phyloP scores from a whole-genome alignment of 108 stramenopile genomes.

The Cyclotella choctawhatcheeana region DNA sequence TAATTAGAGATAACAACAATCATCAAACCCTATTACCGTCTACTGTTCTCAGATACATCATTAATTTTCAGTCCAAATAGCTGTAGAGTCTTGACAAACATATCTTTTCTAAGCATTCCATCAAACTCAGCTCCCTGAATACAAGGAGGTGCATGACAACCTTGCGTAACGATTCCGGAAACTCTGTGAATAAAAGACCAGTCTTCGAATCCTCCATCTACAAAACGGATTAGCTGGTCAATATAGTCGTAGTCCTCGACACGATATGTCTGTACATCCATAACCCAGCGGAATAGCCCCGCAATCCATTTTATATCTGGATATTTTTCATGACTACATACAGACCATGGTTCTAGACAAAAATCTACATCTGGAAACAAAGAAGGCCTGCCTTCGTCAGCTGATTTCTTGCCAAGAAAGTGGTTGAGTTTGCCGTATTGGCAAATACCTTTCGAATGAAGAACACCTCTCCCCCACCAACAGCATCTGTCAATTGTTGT shows the following conservation, averaged over 20 bases:
- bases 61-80: conserved; percentile 35
- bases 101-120: conserved; percentile 27
- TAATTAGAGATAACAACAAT: no score
- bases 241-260: conserved; percentile 39
- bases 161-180: conserved; percentile 33
- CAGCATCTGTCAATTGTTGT: conserved; percentile 33
- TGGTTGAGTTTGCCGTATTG: conserved; percentile 56
- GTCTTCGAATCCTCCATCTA: conserved; percentile 47
- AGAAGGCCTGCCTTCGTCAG: conserved; percentile 40
- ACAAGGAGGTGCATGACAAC: conserved; percentile 32
- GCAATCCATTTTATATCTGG: conserved; percentile 48
- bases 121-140: conserved; percentile 33
- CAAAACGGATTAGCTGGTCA: conserved; percentile 29
- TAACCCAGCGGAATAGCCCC: conserved; percentile 55
- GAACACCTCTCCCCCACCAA: conserved; percentile 57
- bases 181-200: conserved; percentile 41
- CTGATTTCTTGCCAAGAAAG: conserved; percentile 43
- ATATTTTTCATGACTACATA: conserved; percentile 32
- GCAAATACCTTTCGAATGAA: conserved; percentile 44
- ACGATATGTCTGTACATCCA: conserved; percentile 43
- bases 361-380: conserved; percentile 50
- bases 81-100: conserved; percentile 37
- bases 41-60: conserved; percentile 9
- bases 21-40: conserved; percentile 5
- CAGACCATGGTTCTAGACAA: conserved; percentile 35